Evolutionary conservation across 75 land plant genomes (phyloP).

Genomic region (Larix kaempferi): DNA sequence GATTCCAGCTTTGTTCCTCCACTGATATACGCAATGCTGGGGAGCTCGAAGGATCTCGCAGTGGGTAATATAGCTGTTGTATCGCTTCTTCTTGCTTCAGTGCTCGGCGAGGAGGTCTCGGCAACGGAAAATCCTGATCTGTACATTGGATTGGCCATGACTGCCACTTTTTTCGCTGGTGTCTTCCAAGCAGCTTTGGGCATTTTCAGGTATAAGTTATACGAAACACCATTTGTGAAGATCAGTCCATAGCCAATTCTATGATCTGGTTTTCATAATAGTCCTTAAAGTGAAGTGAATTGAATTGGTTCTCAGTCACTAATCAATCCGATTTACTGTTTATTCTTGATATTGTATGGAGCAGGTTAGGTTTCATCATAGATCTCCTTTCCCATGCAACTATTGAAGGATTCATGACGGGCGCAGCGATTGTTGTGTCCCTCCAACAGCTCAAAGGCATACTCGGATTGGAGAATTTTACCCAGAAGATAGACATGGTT

Average conservation of each 20-base stretch:
- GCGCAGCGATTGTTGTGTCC: conserved; percentile 31
- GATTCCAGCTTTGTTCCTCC: conserved; percentile 68
- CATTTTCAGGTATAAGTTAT: conserved; percentile 21
- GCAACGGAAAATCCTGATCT: background rate
- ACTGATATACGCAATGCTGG: conserved; percentile 39
- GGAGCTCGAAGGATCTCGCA: conserved; percentile 48
- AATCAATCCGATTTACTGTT: too few species aligned
- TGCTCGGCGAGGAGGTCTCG: conserved; percentile 18
- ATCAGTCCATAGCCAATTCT: too few species aligned
- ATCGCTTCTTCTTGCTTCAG: conserved; percentile 35
- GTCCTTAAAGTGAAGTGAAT: too few species aligned
- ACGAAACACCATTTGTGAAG: too few species aligned
- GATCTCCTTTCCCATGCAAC: conserved; percentile 40
- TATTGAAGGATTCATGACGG: conserved; percentile 39
- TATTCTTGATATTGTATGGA: too few species aligned
- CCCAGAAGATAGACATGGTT: conserved; percentile 35
- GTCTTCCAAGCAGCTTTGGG: conserved; percentile 37
- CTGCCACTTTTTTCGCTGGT: conserved; percentile 43
- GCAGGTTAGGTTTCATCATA: conserved; percentile 49
- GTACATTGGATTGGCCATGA: conserved; percentile 30
- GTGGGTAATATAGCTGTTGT: conserved; percentile 47
- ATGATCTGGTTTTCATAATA: too few species aligned
- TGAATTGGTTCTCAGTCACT: too few species aligned
- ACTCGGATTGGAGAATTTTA: conserved; percentile 19
- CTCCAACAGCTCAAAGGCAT: conserved; percentile 41